These are phyloP conservation scores for Linum trigynum DNA, from an alignment of 345 rosid species.

Conservation along the genomic window DNA sequence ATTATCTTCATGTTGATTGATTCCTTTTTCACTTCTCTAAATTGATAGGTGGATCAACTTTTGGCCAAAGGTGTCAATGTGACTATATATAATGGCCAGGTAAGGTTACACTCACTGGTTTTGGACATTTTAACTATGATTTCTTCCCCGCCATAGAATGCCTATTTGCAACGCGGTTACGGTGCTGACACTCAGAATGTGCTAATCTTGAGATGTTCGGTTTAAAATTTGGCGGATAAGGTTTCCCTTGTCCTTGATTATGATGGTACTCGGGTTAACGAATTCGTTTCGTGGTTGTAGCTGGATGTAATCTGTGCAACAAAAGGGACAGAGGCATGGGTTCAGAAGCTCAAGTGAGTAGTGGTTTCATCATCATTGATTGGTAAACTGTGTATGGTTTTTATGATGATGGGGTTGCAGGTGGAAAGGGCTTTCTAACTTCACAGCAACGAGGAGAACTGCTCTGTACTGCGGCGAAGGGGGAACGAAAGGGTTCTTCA, in stretches of 20 bases:
- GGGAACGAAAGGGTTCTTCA: constrained; percentile 55
- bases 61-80: constrained; percentile 67
- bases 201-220: too few relatives aligned
- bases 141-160: background rate
- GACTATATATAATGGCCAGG: constrained; percentile 84
- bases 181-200: too few relatives aligned
- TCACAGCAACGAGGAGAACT: constrained; percentile 33
- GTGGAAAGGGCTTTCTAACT: constrained; percentile 61
- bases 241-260: background rate
- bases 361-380: background rate
- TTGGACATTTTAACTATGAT: too few relatives aligned
- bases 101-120: constrained; percentile 20
- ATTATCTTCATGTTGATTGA: background rate
- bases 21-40: background rate
- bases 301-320: constrained; percentile 81
- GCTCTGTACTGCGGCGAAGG: constrained; percentile 48
- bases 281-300: constrained; percentile 19
- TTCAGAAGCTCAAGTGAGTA: constrained; percentile 71
- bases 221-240: too few relatives aligned
- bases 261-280: background rate
- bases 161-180: too few relatives aligned
- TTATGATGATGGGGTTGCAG: constrained; percentile 16
- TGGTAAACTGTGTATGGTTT: too few relatives aligned
- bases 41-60: constrained; percentile 59
- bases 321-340: constrained; percentile 83